Conservation (phyloP, 2,329 filamentous ascomycete genomes). For the Diaporthe vexans region DNA sequence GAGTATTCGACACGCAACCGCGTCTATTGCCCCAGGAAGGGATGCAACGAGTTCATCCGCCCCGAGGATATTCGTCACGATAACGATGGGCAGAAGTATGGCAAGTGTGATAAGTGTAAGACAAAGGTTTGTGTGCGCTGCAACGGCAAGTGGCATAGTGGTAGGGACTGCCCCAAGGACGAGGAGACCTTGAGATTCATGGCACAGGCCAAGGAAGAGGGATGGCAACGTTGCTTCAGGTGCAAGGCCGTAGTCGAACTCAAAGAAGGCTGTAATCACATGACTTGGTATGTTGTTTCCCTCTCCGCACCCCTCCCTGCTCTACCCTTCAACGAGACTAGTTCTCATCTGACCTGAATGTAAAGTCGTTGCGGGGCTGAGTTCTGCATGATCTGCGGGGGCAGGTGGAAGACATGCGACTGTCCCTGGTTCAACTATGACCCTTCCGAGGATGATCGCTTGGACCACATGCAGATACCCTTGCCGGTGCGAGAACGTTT, state of each 20-base stretch:
- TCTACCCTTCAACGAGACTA: conserved; percentile 36
- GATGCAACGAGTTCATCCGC: conserved; percentile 85
- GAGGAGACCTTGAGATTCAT: conserved; percentile 75
- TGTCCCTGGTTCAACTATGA: conserved; percentile 85
- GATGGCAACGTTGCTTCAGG: conserved; percentile 82
- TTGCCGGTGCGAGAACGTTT: conserved; percentile 48
- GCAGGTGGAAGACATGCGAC: conserved; percentile 85
- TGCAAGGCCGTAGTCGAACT: conserved; percentile 83
- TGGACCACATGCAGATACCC: conserved; percentile 67
- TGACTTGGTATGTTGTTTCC: conserved; percentile 77
- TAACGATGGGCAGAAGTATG: conserved; percentile 72
- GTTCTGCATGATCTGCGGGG: conserved; percentile 89
- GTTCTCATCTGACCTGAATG: conserved; percentile 31
- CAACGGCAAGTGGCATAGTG: conserved; percentile 80
- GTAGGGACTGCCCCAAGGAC: conserved; percentile 78
- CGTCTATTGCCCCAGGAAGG: conserved; percentile 80
- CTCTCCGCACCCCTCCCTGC: neutral
- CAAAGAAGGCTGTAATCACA: conserved; percentile 88
- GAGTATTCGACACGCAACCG: conserved; percentile 82
- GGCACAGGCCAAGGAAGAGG: conserved; percentile 74
- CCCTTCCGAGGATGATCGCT: conserved; percentile 64
- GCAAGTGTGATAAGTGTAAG: conserved; percentile 78
- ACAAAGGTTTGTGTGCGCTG: conserved; percentile 82
- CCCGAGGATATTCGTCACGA: conserved; percentile 76
- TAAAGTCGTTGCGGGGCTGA: conserved; percentile 80